Conservation (phyloP, 2,329 filamentous ascomycete genomes). For the Penicillium carneum region DNA sequence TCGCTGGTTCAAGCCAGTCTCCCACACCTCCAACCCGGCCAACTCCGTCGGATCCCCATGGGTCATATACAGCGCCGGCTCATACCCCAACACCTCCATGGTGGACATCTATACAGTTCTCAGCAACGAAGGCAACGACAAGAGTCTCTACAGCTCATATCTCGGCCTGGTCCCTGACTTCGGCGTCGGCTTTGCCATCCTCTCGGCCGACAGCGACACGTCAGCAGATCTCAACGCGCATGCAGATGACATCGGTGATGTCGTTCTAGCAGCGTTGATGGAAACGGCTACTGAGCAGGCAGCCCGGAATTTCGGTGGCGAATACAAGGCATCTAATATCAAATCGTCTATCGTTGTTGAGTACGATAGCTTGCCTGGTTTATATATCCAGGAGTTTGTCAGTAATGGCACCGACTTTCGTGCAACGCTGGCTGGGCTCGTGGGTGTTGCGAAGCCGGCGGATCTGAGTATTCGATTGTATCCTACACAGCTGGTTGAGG, state of each 20-base stretch:
- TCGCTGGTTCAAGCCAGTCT: conserved; percentile 53
- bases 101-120: conserved; percentile 1
- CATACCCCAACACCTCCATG: conserved; percentile 1
- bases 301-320: neutral
- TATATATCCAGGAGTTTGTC: neutral
- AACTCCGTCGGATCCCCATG: conserved; percentile 3
- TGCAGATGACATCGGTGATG: neutral
- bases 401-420: conserved; percentile 4
- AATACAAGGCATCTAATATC: neutral
- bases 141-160: conserved; percentile 3
- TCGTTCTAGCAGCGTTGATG: neutral
- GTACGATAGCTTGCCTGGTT: neutral
- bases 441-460: neutral
- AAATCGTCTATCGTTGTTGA: neutral
- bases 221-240: conserved; percentile 2
- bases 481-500: neutral
- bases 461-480: conserved; percentile 4
- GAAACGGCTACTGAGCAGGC: neutral
- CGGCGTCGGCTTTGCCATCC: conserved; percentile 1
- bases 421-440: neutral
- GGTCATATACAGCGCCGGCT: conserved; percentile 6
- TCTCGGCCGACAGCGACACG: neutral
- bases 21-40: conserved; percentile 33
- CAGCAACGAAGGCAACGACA: neutral
- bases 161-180: neutral